Conservation (phyloP, 176 grass and related monocot genomes). For the Ananas comosus region DNA sequence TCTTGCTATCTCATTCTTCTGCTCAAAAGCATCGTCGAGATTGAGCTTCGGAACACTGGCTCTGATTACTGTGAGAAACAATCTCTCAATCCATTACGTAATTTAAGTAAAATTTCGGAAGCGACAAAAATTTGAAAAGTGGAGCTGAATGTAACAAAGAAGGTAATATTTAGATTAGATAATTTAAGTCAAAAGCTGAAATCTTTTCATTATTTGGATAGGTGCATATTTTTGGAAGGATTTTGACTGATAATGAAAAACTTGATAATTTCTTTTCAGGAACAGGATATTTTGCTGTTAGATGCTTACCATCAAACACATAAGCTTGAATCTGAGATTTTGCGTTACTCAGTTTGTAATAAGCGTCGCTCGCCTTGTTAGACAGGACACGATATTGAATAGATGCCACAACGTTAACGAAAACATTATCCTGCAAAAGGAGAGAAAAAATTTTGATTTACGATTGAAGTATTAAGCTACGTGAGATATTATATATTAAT, state of each 20-base stretch:
- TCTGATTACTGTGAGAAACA: conserved; percentile 51
- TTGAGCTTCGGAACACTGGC: conserved; percentile 63
- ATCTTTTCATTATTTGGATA: not conserved
- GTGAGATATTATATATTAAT: not conserved
- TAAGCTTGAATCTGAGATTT: conserved; percentile 82
- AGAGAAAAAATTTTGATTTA: not conserved
- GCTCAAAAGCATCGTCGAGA: conserved; percentile 67
- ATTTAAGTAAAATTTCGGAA: not conserved
- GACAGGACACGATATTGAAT: conserved; percentile 67
- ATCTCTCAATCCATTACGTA: not conserved
- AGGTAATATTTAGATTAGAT: too few relatives aligned
- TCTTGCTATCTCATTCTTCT: conserved; percentile 74
- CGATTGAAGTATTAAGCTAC: not conserved
- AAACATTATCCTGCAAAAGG: conserved; percentile 64
- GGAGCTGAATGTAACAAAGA: too few relatives aligned
- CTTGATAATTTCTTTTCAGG: not conserved
- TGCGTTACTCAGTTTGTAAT: conserved; percentile 86
- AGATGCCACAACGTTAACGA: conserved; percentile 83
- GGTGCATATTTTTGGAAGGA: not conserved
- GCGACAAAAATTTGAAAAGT: too few relatives aligned
- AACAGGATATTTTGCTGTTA: not conserved
- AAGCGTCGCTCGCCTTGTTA: conserved; percentile 61
- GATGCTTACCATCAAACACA: conserved; percentile 59
- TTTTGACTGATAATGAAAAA: not conserved
- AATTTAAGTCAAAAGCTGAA: too few relatives aligned